Base-by-base conservation (phyloP, 108 stramenopile species). In the Schizochytrium sp. region DNA sequence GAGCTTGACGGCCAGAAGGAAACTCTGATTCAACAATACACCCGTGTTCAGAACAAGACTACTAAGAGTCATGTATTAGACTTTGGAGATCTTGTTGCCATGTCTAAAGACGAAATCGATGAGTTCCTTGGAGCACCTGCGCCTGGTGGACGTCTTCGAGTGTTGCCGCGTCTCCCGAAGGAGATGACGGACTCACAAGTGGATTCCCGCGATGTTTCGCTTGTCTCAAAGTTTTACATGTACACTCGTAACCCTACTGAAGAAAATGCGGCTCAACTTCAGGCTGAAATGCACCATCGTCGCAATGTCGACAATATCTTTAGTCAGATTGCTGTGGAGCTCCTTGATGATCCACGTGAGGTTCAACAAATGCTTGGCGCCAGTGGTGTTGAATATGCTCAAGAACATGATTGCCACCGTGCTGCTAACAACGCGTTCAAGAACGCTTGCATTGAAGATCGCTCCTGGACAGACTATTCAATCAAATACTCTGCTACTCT, bases 21-120 rank as follows among this genome's bases (percentile, higher is more conserved):
- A 53, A 91, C 91, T 19, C 91, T 92, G 28, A 61, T 87, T 19
- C 38, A 57, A 41, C 91, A 92, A 87, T 91, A 57, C 87, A 0
- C 38, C 3, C 13, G 46, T 1, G 55, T 92, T 41, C 89, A 90
- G 41, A 89, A 87, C 46, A 56, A 57, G 72, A 92, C 91, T 4
- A 87, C 49, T 10, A 56, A 61, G 57, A 89, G 89, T 60, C 91
- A 92, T 64, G 91, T 91, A 50, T 89, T 89, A 46, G 76, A 90
- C 58, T 91, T 91, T 56, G 88, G 88, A 4, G 88, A 88, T 40
- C 3, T 47, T 13, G 53, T 17, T 13, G 10, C 38, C 88, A 72
- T 88, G 55, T 57, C 61, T 38, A 28, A 44, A 19, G 88, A 88
- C 69, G 44, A 4, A 46, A 69, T 72, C 0, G 61, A 8, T 40